Conservation (phyloP, 331 rosid species). For the Spiraea crenata region DNA sequence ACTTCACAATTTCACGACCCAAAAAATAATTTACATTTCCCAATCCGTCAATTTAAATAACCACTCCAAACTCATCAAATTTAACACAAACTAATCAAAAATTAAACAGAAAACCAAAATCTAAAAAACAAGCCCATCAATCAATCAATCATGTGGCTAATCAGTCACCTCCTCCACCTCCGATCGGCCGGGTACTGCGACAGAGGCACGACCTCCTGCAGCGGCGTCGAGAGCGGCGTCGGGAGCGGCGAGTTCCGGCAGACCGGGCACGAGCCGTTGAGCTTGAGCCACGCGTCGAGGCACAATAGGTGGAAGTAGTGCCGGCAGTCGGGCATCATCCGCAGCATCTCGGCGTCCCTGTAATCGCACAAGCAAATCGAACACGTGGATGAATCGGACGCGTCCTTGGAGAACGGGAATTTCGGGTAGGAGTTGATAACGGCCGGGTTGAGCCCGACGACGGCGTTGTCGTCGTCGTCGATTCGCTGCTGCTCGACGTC, state of each 20-base stretch:
- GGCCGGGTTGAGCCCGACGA: constrained; percentile 49
- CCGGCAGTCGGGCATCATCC: constrained; percentile 93
- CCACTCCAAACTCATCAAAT: background rate
- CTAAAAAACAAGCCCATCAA: background rate
- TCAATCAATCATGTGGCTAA: background rate
- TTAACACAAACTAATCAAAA: background rate
- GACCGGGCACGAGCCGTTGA: constrained; percentile 90
- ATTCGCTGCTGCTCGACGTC: constrained; percentile 28
- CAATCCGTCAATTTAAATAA: background rate
- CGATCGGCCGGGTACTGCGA: constrained; percentile 65
- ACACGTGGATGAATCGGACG: constrained; percentile 37
- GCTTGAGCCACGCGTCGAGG: constrained; percentile 83
- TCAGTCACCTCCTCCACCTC: constrained; percentile 51
- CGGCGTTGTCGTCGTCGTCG: constrained; percentile 34
- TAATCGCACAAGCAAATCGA: constrained; percentile 84
- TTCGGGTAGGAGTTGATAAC: constrained; percentile 74
- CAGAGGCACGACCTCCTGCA: constrained; percentile 67
- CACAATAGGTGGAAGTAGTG: constrained; percentile 76
- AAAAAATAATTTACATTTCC: constrained; percentile 15
- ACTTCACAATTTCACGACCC: background rate
- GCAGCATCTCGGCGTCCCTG: constrained; percentile 67
- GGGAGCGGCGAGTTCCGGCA: constrained; percentile 80
- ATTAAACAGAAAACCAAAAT: background rate
- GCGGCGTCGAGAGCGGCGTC: constrained; percentile 60
- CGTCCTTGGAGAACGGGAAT: constrained; percentile 37